Evolutionary conservation across 2,329 filamentous ascomycete species (phyloP).

Genomic region (Ilyonectria robusta): DNA sequence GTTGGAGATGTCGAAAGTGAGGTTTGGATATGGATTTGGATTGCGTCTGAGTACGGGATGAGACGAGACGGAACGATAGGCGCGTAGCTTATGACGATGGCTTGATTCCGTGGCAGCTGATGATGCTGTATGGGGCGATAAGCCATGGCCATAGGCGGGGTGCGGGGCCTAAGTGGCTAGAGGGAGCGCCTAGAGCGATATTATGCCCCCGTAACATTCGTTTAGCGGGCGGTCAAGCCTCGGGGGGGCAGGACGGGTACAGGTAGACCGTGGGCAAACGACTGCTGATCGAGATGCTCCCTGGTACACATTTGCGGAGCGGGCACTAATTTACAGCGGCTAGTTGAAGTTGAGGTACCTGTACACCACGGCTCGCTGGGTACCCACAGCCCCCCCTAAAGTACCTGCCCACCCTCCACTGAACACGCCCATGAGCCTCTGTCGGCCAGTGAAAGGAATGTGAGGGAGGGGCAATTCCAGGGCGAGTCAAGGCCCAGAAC

Average conservation of each 20-base stretch:
- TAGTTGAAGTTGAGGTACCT: neutral
- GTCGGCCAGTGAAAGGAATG: slow-evolving; percentile 4
- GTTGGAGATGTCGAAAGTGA: neutral
- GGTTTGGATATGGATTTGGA: neutral
- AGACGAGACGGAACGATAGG: slow-evolving; percentile 23
- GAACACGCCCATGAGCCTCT: neutral
- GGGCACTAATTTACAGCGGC: neutral
- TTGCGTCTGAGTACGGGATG: neutral
- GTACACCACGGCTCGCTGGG: neutral
- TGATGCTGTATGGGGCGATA: slow-evolving; percentile 35
- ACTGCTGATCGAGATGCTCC: neutral
- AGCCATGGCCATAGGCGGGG: slow-evolving; percentile 41
- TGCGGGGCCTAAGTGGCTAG: slow-evolving; percentile 23
- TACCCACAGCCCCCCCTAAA: neutral
- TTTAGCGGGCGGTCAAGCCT: slow-evolving; percentile 13
- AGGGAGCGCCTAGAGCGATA: slow-evolving; percentile 25
- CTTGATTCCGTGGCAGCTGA: slow-evolving; percentile 37
- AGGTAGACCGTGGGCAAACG: neutral
- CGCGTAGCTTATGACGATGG: slow-evolving; percentile 43
- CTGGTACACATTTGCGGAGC: neutral
- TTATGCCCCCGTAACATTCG: slow-evolving; percentile 10
- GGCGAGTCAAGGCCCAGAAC: neutral
- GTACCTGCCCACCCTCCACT: neutral
- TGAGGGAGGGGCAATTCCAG: slow-evolving; percentile 3
- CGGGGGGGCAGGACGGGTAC: neutral